Evolutionary conservation across 495 filamentous ascomycete species (phyloP), one percentile per base, ranked within the genome.

Genomic region (Lasiosphaeria miniovina): DNA sequence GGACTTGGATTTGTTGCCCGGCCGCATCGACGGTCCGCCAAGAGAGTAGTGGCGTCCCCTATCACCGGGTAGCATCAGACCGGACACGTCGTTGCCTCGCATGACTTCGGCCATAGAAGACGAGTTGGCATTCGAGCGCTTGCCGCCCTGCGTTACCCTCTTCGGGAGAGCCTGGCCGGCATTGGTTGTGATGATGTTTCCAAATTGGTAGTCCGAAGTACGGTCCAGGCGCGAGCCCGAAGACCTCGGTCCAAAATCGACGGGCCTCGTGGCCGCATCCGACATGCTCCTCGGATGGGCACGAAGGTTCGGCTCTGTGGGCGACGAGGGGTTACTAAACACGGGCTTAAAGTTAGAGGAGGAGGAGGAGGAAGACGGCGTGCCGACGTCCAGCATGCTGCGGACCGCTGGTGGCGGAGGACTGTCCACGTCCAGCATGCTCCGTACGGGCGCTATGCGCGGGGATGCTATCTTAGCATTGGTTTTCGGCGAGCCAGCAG

Each of bases 401-500:
- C 74, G 68, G 35, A 69, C 59, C n/a, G 66, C 68, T n/a, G 65
- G 69, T 15, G 68, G 40, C 14, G 75, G 67, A 10, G 70, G 69
- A 54, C 59, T 67, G 53, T 73, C 68, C 57, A 85, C 75, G 68
- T 88, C 80, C 46, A 86, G 76, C 85, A 86, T 87, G 68, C 83
- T 86, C 57, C 83, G 72, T 31, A 83, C 75, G 15, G 82, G 80
- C 57, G 77, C 77, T 65, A 67, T 58, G 48, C 40, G 61, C 1
- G 57, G 50, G 38, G 60, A 34, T 12, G n/a, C 17, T 24, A 61
- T 61, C 57, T 74, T 75, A 61, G 68, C 61, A 63, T 52, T 46
- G 51, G 61, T 49, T 55, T 65, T 70, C 31, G 66, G 59, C 24
- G 68, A 64, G 17, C 24, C 31, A 33, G 72, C 46, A 14, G 70